Conservation (phyloP, 768 basidiomycete genomes). For the Amanita rubescens region DNA sequence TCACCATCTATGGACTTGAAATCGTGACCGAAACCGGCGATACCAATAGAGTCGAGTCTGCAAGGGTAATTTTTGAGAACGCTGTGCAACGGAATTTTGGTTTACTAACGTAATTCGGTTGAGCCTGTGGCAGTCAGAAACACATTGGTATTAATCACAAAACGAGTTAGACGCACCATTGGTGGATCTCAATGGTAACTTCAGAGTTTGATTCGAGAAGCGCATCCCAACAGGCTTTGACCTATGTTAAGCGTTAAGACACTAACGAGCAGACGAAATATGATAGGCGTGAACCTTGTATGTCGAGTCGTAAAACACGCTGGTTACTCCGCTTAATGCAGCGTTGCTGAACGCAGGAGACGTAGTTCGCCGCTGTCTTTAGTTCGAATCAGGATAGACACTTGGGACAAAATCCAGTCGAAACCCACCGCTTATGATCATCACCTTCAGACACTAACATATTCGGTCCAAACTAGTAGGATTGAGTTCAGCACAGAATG, state of each 20-base stretch:
- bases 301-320: constrained; percentile 32
- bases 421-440: constrained; percentile 29
- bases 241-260: neutral
- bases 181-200: neutral
- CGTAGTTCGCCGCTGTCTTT: constrained; percentile 32
- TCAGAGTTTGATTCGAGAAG: neutral
- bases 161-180: neutral
- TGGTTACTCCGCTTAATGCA: constrained; percentile 27
- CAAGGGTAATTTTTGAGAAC: neutral
- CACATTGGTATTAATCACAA: neutral
- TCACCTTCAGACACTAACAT: constrained; percentile 36
- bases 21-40: constrained; percentile 44
- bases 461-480: constrained; percentile 23
- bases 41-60: constrained; percentile 42
- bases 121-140: constrained; percentile 25
- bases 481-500: neutral
- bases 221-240: neutral
- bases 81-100: neutral
- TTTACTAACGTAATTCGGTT: constrained; percentile 35
- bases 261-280: neutral
- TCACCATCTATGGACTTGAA: constrained; percentile 47
- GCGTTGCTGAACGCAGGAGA: constrained; percentile 34
- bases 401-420: neutral
- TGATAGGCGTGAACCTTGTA: constrained; percentile 25
- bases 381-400: neutral